A percentile compares a stretch with the other conserved stretches of the same genome.
Conservation (phyloP, 108 stramenopile genomes). For the Cyclostephanos tholiformis region DNA sequence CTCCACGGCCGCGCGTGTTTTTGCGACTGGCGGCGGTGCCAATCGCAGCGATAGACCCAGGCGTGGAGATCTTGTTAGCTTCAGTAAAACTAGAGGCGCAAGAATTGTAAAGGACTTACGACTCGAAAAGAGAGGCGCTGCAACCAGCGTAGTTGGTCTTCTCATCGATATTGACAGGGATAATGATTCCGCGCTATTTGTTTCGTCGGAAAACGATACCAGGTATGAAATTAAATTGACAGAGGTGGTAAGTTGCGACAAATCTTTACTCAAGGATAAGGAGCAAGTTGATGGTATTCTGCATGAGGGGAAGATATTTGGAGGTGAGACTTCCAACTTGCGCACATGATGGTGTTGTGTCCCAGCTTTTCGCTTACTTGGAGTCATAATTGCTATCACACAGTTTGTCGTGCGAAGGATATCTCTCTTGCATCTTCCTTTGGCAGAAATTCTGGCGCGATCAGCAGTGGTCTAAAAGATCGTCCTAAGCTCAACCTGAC, state of each 20-base stretch:
- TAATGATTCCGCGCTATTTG: conserved; percentile 47
- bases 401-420: conserved; percentile 76
- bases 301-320: conserved; percentile 72
- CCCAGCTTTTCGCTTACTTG: not conserved
- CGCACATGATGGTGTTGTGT: not conserved
- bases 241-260: conserved; percentile 78
- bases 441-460: conserved; percentile 40
- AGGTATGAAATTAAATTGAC: conserved; percentile 60
- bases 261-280: conserved; percentile 60
- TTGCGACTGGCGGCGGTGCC: conserved; percentile 39
- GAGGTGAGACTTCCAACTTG: conserved; percentile 33
- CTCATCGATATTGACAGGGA: conserved; percentile 45
- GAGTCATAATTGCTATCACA: not conserved
- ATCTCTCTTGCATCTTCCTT: conserved; percentile 58
- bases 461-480: conserved; percentile 54
- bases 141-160: conserved; percentile 57
- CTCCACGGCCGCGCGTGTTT: conserved; percentile 51
- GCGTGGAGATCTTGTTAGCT: conserved; percentile 79
- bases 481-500: conserved; percentile 81
- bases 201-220: conserved; percentile 52
- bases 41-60: conserved; percentile 50
- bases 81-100: conserved; percentile 59
- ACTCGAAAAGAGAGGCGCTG: conserved; percentile 53
- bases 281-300: conserved; percentile 78
- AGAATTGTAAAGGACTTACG: conserved; percentile 70